Percentiles rank a stretch among this genome's conserved stretches.
Evolutionary conservation across 1,284 basidiomycete species (phyloP).

Genomic region (Pisolithus thermaeus): DNA sequence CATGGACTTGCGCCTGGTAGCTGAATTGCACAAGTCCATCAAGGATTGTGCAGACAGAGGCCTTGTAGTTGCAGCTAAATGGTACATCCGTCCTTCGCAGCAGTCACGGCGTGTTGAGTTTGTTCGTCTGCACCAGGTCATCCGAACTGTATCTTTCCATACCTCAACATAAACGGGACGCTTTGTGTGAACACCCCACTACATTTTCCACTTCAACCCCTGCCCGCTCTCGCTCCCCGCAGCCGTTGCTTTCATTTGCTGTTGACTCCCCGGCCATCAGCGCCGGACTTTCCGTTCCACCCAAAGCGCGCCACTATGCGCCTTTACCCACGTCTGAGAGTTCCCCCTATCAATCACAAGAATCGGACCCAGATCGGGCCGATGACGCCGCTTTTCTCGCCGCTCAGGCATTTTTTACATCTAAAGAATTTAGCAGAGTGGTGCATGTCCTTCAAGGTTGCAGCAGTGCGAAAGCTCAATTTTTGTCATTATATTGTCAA

Average conservation of each 20-base stretch:
- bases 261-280: slow-evolving; percentile 31
- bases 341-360: slow-evolving; percentile 27
- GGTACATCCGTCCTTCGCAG: slow-evolving; percentile 39
- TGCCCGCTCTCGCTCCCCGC: slow-evolving; percentile 39
- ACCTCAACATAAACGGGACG: slow-evolving; percentile 41
- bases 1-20: slow-evolving; percentile 32
- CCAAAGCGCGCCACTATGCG: slow-evolving; percentile 21
- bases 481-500: slow-evolving; percentile 76
- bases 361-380: slow-evolving; percentile 47
- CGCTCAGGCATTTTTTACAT: slow-evolving; percentile 73
- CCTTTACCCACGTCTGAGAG: slow-evolving; percentile 16
- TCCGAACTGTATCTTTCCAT: slow-evolving; percentile 69
- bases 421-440: slow-evolving; percentile 77
- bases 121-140: slow-evolving; percentile 43
- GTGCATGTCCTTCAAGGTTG: slow-evolving; percentile 60
- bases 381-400: slow-evolving; percentile 67
- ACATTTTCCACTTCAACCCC: slow-evolving; percentile 50
- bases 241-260: slow-evolving; percentile 31
- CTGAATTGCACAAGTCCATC: slow-evolving; percentile 46
- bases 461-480: slow-evolving; percentile 66
- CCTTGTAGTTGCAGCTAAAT: slow-evolving; percentile 61
- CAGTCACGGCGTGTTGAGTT: slow-evolving; percentile 10
- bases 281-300: slow-evolving; percentile 16
- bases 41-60: slow-evolving; percentile 59
- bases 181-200: slow-evolving; percentile 14